These are phyloP conservation scores for Diatrype stigma DNA, from an alignment of 2,329 filamentous ascomycete species.

Conservation along the genomic window DNA sequence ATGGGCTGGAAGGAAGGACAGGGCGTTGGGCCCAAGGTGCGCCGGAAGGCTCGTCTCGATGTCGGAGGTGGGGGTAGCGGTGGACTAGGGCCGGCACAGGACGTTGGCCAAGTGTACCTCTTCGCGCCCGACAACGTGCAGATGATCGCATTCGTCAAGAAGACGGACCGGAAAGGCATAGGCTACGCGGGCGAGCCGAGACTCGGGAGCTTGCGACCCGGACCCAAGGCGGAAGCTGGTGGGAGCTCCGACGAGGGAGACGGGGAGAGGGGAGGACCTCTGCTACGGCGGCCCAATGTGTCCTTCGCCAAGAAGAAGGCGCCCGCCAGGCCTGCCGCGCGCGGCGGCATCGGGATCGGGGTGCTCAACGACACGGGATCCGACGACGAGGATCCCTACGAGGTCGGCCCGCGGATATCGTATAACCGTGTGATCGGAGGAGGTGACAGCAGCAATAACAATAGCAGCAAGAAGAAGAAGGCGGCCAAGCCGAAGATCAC, in stretches of 20 bases:
- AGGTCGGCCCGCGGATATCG: slow-evolving; percentile 83
- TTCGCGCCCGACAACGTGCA: slow-evolving; percentile 81
- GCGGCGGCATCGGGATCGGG: slow-evolving; percentile 78
- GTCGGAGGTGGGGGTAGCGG: slow-evolving; percentile 39
- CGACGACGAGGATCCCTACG: slow-evolving; percentile 92
- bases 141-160: slow-evolving; percentile 63
- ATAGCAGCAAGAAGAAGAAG: slow-evolving; percentile 51
- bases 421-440: slow-evolving; percentile 81
- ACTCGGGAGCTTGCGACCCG: slow-evolving; percentile 35
- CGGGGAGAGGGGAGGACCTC: slow-evolving; percentile 28
- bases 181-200: slow-evolving; percentile 60
- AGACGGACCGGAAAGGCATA: slow-evolving; percentile 66
- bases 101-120: slow-evolving; percentile 54
- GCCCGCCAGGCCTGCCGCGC: slow-evolving; percentile 37
- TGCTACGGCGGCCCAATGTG: slow-evolving; percentile 18
- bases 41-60: slow-evolving; percentile 66
- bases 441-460: slow-evolving; percentile 77
- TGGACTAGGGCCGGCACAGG: slow-evolving; percentile 32
- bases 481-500: slow-evolving; percentile 44
- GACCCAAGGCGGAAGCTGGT: slow-evolving; percentile 20
- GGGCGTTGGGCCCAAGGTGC: slow-evolving; percentile 83
- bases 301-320: slow-evolving; percentile 46
- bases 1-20: slow-evolving; percentile 98
- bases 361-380: slow-evolving; percentile 90
- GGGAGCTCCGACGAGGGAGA: slow-evolving; percentile 43